These are phyloP conservation scores for Hypoxylon rickii DNA, from an alignment of 495 filamentous ascomycete genomes.

Conservation along the genomic window DNA sequence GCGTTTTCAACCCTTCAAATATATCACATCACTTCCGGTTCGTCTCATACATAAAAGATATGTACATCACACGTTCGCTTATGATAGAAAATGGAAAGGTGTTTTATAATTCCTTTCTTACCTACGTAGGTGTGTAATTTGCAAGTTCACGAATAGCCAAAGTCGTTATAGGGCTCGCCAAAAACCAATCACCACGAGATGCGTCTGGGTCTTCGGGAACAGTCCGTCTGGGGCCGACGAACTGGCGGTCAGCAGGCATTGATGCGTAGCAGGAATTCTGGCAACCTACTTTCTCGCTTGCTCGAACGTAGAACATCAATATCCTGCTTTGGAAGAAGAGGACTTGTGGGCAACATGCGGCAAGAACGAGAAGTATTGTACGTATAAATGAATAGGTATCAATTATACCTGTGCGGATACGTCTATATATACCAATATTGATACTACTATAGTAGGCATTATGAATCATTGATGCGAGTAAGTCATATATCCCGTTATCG, in stretches of 20 bases:
- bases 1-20: conserved; percentile 33
- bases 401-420: no score
- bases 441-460: no score
- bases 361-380: background rate
- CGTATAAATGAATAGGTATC: background rate
- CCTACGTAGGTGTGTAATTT: no score
- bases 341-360: no score
- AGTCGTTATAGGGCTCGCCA: conserved; percentile 7
- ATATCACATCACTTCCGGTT: conserved; percentile 24
- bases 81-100: conserved; percentile 17
- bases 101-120: conserved; percentile 7
- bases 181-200: conserved; percentile 1
- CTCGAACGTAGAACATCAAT: background rate
- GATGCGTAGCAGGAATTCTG: conserved; percentile 14
- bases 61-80: conserved; percentile 25
- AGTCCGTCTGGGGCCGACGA: conserved; percentile 35
- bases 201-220: conserved; percentile 40
- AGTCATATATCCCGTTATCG: background rate
- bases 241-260: conserved; percentile 42
- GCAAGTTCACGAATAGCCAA: background rate
- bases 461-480: background rate
- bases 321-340: background rate
- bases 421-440: no score
- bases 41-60: conserved; percentile 25
- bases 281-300: background rate